Evolutionary conservation across 1,284 basidiomycete species (phyloP), one percentile per base, ranked within the genome.

Genomic region (Amylostereum areolatum): DNA sequence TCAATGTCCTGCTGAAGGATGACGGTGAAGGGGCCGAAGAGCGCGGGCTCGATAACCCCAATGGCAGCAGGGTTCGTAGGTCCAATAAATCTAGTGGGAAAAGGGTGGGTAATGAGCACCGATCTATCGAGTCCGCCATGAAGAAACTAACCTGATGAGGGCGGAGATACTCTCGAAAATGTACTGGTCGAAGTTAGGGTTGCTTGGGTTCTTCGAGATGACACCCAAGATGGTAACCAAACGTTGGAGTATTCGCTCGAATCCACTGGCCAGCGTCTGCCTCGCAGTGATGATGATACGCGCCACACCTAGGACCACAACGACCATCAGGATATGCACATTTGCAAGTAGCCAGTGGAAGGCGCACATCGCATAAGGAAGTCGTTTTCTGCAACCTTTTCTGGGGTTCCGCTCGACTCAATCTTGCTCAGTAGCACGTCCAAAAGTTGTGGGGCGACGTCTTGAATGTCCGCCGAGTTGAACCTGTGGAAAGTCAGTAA

Each of bases 351-450:
- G 47, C 32, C 30, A 43, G 18, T 35, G 25, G 18, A 30, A 36
- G 24, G 65, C 84, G 45, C 57, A 92, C 96, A 97, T 73, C 93
- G 95, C 92, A 98, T 98, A 47, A 98, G 72, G 68, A 97, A 92
- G 65, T 99, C 96, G 62, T 99, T 99, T 66, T 98, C 95, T 0
- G 97, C 92, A 29, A 97, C 81, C 72, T 97, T 97, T 64, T 97
- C 92, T 0, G 96, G 86, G 1, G 91, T 89, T 0, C 76, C 77
- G n/a, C 85, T 89, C 36, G 75, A 71, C 64, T 94, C 89, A 47
- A 98, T 89, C 64, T 90, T 93, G 39, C 70, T 68, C 57, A 99
- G 78, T 3, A 97, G 71, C 2, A 85, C 85, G 61, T 85, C 76
- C 35, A 99, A 68, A 51, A 97, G 77, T 43, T 77, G 74, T 25